phyloP scores from a whole-genome alignment of 2,329 filamentous ascomycete genomes.

The Arthrobotrys megalospora region DNA sequence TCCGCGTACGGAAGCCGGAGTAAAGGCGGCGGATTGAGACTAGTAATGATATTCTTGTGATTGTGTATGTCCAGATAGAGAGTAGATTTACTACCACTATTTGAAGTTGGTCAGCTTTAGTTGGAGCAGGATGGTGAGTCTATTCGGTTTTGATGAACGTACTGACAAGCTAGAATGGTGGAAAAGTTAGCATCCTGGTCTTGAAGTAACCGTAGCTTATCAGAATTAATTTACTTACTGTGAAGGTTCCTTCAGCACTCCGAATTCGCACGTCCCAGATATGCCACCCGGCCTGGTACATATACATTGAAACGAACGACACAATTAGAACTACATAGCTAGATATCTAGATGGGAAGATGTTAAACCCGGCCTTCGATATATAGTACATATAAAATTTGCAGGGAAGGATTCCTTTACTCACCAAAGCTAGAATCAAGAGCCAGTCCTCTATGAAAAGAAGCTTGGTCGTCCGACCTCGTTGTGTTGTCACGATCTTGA shows the following conservation, averaged over 20 bases:
- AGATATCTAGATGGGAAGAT: constrained; percentile 24
- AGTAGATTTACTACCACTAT: constrained; percentile 51
- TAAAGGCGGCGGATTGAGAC: constrained; percentile 55
- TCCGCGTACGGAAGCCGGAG: constrained; percentile 48
- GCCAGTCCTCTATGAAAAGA: constrained; percentile 55
- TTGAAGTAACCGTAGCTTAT: not conserved
- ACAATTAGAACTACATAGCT: constrained; percentile 46
- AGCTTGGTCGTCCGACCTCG: constrained; percentile 36
- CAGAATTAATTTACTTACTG: constrained; percentile 14
- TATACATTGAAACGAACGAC: constrained; percentile 42
- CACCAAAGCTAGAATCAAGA: constrained; percentile 50
- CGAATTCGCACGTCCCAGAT: constrained; percentile 58
- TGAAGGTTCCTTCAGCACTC: constrained; percentile 54
- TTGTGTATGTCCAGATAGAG: constrained; percentile 56
- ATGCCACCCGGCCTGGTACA: constrained; percentile 55
- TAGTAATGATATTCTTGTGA: constrained; percentile 49
- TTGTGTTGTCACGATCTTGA: constrained; percentile 56
- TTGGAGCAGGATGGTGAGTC: not conserved
- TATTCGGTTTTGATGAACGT: not conserved
- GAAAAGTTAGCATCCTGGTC: not conserved
- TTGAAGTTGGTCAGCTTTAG: constrained; percentile 8
- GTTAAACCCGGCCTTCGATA: not conserved
- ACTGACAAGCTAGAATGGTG: constrained; percentile 45
- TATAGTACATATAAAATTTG: not conserved
- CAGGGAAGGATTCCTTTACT: not conserved